Base-by-base conservation (phyloP, 306 rosid genomes). In the Rosa rugosa region DNA sequence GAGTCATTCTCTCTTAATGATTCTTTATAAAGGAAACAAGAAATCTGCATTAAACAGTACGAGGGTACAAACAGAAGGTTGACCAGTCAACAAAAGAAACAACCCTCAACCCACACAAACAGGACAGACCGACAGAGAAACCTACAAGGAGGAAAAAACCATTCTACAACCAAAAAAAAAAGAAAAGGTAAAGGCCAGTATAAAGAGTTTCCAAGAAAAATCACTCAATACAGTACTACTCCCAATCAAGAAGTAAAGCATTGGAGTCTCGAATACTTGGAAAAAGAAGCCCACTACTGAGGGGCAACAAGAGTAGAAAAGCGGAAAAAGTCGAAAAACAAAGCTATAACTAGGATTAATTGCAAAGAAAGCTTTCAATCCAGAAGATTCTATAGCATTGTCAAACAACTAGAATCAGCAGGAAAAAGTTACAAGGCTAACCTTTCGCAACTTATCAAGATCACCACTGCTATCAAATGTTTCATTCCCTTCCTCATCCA, bases 381-480 rank as follows among this genome's bases (percentile, higher is more conserved):
- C 47, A 51, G 46, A 51, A 72, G 34, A 36, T 49, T 49, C 12
- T 34, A 53, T 5, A 41, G 77, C 65, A 36, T 36, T 73, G 34
- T 73, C 22, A 62, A 62, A 27, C 40, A 62, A 50, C 13, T 27
- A 34, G 50, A 45, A 67, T n/a, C 66, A n/a, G 6, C 49, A 69
- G 38, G 44, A 70, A 63, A 63, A 60, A 75, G 69, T 41, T 41
- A 68, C 36, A 73, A 64, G 20, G 40, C 86, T 70, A 42, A 92
- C 99, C 99, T 95, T 95, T 78, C 94, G 89, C 86, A 95, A 85
- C 82, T 89, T 95, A 84, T 95, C 99, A 80, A 95, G 86, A 49
- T 97, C 99, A 78, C 99, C 98, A 85, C 99, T 92, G 62, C 97
- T 79, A 80, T 95, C 99, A 82, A 95, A 95, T 68, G 97, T 95